Evolutionary conservation across 225 moss, liverwort and hornwort species (phyloP).

Genomic region (Straminergon stramineum): DNA sequence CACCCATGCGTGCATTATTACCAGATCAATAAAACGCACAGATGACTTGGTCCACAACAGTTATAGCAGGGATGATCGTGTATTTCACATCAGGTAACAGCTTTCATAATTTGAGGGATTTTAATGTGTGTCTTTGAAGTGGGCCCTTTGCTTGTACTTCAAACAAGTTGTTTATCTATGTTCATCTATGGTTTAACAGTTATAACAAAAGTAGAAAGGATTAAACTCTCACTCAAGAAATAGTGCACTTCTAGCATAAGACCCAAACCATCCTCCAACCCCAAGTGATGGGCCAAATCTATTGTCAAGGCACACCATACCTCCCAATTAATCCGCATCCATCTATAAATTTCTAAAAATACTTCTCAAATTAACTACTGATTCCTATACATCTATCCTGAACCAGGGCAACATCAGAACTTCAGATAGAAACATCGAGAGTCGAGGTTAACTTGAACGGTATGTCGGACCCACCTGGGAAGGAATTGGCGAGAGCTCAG

Average conservation of each 20-base stretch:
- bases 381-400: too few species aligned
- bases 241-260: not conserved
- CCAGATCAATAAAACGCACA: not conserved
- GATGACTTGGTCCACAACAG: not conserved
- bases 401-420: not conserved
- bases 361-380: not conserved
- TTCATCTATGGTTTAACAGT: not conserved
- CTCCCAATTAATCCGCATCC: not conserved
- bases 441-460: not conserved
- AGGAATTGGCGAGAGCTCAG: constrained; percentile 45
- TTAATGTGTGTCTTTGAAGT: not conserved
- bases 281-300: not conserved
- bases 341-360: not conserved
- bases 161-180: not conserved
- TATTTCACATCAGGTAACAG: not conserved
- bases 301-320: not conserved
- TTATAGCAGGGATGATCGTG: not conserved
- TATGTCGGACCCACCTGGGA: constrained; percentile 61
- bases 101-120: not conserved
- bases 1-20: not conserved
- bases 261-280: not conserved
- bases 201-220: not conserved
- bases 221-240: not conserved
- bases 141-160: not conserved
- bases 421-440: not conserved